phyloP scores from a whole-genome alignment of 2,329 filamentous ascomycete genomes.

The Aschersonia sp. region DNA sequence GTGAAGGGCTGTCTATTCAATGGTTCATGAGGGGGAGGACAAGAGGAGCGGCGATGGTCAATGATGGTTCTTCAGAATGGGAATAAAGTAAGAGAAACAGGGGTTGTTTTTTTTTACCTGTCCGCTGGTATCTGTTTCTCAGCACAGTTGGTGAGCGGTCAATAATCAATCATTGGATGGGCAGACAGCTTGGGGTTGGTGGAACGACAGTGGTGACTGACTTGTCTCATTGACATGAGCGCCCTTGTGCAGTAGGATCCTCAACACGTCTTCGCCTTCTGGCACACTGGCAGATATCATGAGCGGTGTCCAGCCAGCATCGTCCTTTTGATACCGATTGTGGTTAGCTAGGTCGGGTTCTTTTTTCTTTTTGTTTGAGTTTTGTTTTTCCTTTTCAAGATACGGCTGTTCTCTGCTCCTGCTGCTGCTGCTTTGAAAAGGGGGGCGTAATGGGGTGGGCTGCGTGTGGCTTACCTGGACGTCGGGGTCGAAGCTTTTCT shows the following conservation, averaged over 20 bases:
- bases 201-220: conserved; percentile 11
- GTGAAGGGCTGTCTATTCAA: conserved; percentile 65
- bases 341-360: no score
- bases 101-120: background rate
- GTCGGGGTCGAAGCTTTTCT: conserved; percentile 69
- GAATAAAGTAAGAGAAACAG: background rate
- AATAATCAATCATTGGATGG: no score
- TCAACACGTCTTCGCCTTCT: conserved; percentile 54
- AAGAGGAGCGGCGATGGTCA: background rate
- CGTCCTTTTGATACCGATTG: conserved; percentile 35
- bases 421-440: background rate
- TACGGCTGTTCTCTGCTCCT: no score
- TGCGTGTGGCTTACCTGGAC: conserved; percentile 39
- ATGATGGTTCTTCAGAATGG: conserved; percentile 43
- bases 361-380: no score
- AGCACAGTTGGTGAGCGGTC: no score
- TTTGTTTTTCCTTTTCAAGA: no score
- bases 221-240: conserved; percentile 65
- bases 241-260: conserved; percentile 51
- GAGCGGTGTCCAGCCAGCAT: conserved; percentile 66
- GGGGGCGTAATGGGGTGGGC: no score
- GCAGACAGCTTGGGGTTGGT: no score
- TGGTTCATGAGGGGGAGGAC: background rate
- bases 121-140: no score
- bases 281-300: conserved; percentile 71